Base-by-base conservation (phyloP, 257 asterid species). In the Solanum chmielewskii region DNA sequence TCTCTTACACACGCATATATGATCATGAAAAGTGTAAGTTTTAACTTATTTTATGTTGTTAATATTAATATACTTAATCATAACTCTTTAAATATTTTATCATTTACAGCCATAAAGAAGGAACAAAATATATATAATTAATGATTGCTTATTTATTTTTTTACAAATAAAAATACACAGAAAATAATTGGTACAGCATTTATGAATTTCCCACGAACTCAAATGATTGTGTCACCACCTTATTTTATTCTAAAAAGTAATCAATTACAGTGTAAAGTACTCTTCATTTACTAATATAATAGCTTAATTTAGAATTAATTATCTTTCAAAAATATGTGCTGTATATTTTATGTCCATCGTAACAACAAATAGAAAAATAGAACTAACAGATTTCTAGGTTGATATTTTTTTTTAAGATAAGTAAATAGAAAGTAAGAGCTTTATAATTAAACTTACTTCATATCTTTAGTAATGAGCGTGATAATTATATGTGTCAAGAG, bases 161-260 rank as follows among this genome's bases (percentile, higher is more conserved):
- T 3, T 27, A 42, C 9, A 76, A n/a, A 76, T 42, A n/a, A 42
- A 41, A n/a, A 33, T 16, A 70, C 42, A 70, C 13, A 70, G 13
- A 16, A 70, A 31, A 70, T 7, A 70, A 69, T 29, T 69, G 41
- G 23, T 71, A 74, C 81, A 45, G 5, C 41, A 64, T 78, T 78
- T 78, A 25, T 78, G 41, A 45, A 44, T 45, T 45, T 2, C 41
- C 64, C 84, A 78, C 84, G 66, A 78, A 78, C 14, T 78, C 84
- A 78, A 78, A 78, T 78, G 84, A 78, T 78, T 78, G 14, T 78
- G 25, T 45, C 84, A 78, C 84, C 13, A 45, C 25, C 41, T 78
- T 45, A 45, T 45, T 45, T 78, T 45, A 78, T 78, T 45, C 41
- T 15, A n/a, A 76, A 11, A 74, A 76, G n/a, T 42, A 52, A 76